Conservation (phyloP, 352 stramenopile genomes). For the Globisporangium parvum region DNA sequence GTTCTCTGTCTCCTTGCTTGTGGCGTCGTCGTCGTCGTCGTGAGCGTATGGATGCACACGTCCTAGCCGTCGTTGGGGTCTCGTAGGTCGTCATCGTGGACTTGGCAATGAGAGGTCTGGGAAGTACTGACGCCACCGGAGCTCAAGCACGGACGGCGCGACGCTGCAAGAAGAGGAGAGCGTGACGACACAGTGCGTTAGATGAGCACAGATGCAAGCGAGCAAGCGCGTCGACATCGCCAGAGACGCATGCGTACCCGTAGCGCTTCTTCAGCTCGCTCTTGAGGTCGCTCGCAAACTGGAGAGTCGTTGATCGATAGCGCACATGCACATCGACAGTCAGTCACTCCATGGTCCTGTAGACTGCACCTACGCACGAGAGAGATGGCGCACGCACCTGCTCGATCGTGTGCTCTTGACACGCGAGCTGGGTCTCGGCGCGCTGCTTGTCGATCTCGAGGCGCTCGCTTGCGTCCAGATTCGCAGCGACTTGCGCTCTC, state of each 20-base stretch:
- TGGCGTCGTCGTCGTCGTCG: not conserved
- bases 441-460: slow-evolving; percentile 4
- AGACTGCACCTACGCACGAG: too few species aligned
- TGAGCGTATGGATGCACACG: not conserved
- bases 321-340: not conserved
- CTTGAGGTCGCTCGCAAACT: slow-evolving; percentile 53
- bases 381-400: slow-evolving; percentile 3
- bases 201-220: not conserved
- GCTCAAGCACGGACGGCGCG: slow-evolving; percentile 41
- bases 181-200: not conserved
- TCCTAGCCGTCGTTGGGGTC: not conserved
- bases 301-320: not conserved
- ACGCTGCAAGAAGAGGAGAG: slow-evolving; percentile 19
- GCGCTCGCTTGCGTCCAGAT: slow-evolving; percentile 12
- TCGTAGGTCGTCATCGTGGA: not conserved
- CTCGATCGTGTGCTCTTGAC: slow-evolving; percentile 7
- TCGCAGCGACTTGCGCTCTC: slow-evolving; percentile 10
- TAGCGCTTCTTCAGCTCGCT: slow-evolving; percentile 48
- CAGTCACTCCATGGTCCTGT: too few species aligned
- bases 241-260: slow-evolving; percentile 23
- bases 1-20: not conserved
- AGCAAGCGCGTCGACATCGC: too few species aligned
- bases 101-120: slow-evolving; percentile 16
- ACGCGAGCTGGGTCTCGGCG: slow-evolving; percentile 2
- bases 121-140: slow-evolving; percentile 53